These are phyloP conservation scores for Daldinia sp. DNA, from an alignment of 2,329 filamentous ascomycete species.

Conservation along the genomic window DNA sequence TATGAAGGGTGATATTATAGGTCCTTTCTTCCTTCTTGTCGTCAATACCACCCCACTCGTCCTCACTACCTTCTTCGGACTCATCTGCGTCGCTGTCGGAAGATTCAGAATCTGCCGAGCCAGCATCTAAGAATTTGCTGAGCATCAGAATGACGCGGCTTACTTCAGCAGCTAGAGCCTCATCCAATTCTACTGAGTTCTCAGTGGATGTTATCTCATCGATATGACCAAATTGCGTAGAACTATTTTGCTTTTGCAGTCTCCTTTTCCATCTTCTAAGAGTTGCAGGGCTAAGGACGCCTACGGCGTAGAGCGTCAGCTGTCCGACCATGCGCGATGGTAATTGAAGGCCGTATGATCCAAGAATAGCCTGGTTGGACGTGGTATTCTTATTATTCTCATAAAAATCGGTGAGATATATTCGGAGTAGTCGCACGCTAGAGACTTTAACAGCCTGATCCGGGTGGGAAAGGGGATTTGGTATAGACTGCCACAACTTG, in stretches of 20 bases:
- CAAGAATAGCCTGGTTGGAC: conserved; percentile 70
- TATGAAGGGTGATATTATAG: conserved; percentile 65
- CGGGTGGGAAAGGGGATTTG: conserved; percentile 76
- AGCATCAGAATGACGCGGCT: conserved; percentile 88
- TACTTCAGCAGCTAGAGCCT: conserved; percentile 81
- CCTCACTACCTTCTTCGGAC: conserved; percentile 56
- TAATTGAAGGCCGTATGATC: conserved; percentile 78
- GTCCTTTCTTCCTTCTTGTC: conserved; percentile 58
- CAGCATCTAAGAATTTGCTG: conserved; percentile 72
- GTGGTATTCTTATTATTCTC: conserved; percentile 68
- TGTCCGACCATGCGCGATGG: conserved; percentile 72
- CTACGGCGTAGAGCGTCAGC: conserved; percentile 58
- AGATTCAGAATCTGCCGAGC: conserved; percentile 61
- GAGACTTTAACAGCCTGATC: conserved; percentile 81
- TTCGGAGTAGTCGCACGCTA: conserved; percentile 77
- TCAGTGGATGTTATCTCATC: conserved; percentile 15
- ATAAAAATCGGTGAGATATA: conserved; percentile 85
- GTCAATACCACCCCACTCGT: conserved; percentile 54
- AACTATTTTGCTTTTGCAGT: conserved; percentile 41
- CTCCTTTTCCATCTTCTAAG: conserved; percentile 50
- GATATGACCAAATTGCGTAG: conserved; percentile 16
- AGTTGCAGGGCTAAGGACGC: conserved; percentile 56
- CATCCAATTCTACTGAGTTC: conserved; percentile 63
- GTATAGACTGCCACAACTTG: conserved; percentile 77
- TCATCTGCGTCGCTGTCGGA: conserved; percentile 58